phyloP scores from a whole-genome alignment of 495 filamentous ascomycete species.

The Xylaria bambusicola region DNA sequence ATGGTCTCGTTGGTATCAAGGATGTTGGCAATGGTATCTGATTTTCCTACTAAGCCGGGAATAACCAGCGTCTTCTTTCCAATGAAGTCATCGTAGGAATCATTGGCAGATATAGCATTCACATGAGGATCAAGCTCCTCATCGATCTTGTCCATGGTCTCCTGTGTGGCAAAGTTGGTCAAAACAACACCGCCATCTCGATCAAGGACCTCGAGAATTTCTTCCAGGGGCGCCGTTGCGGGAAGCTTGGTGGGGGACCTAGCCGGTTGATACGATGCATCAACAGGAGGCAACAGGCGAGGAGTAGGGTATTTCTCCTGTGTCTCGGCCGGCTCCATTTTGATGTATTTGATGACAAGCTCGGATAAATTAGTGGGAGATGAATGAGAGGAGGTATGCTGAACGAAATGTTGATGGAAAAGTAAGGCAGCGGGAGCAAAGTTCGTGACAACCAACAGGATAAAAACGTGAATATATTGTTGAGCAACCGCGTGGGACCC shows the following conservation, averaged over 20 bases:
- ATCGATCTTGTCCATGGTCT: constrained; percentile 18
- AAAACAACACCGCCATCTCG: constrained; percentile 40
- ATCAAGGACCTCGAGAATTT: constrained; percentile 34
- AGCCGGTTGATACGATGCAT: neutral
- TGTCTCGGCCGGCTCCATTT: neutral
- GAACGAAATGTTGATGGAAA: neutral
- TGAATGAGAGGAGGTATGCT: neutral
- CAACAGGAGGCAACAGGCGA: constrained; percentile 4
- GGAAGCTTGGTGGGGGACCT: constrained; percentile 13
- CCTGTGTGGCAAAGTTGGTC: constrained; percentile 24
- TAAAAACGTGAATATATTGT: neutral
- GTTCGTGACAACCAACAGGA: neutral
- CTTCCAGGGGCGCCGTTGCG: constrained; percentile 27
- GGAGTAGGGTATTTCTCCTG: neutral
- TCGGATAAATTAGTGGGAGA: neutral
- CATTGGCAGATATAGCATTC: neutral
- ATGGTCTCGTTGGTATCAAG: constrained; percentile 24
- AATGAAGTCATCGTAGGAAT: constrained; percentile 17
- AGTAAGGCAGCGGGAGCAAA: neutral
- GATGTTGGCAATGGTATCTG: constrained; percentile 30
- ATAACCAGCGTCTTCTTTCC: constrained; percentile 26
- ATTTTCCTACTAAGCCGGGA: constrained; percentile 37
- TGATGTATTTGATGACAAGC: neutral
- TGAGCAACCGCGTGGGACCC: too few species aligned
- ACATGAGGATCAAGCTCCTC: constrained; percentile 4